phyloP scores from a whole-genome alignment of 352 stramenopile species.

The Phytopythium ostracodes region DNA sequence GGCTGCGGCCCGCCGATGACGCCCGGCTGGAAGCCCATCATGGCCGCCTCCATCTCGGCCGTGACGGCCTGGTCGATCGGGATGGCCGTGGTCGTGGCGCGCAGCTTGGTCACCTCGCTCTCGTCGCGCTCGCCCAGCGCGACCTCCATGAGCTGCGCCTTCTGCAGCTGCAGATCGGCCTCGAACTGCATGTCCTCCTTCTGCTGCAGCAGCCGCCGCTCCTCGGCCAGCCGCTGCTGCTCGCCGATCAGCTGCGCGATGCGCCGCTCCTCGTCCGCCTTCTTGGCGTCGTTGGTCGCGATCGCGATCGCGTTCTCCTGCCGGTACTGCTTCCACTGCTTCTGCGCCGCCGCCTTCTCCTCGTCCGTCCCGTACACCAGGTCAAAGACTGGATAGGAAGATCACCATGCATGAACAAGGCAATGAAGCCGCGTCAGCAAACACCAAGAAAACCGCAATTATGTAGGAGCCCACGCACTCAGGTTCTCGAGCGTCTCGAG shows the following conservation, averaged over 20 bases:
- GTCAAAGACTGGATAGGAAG: slow-evolving; percentile 76
- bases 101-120: slow-evolving; percentile 66
- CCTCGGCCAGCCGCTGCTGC: slow-evolving; percentile 73
- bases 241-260: slow-evolving; percentile 81
- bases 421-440: neutral
- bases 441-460: no score
- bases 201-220: slow-evolving; percentile 72
- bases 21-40: slow-evolving; percentile 85
- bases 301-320: slow-evolving; percentile 79
- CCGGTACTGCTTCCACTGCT: slow-evolving; percentile 86
- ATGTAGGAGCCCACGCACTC: slow-evolving; percentile 32
- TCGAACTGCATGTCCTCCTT: slow-evolving; percentile 80
- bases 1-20: slow-evolving; percentile 70
- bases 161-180: slow-evolving; percentile 73
- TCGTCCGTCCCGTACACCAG: slow-evolving; percentile 75
- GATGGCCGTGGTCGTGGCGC: slow-evolving; percentile 72
- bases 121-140: slow-evolving; percentile 80
- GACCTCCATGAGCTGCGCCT: slow-evolving; percentile 84
- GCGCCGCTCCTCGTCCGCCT: slow-evolving; percentile 83
- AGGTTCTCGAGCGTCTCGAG: slow-evolving; percentile 82
- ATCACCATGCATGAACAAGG: slow-evolving; percentile 3
- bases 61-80: slow-evolving; percentile 86
- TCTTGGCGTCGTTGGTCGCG: slow-evolving; percentile 82
- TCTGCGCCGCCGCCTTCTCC: slow-evolving; percentile 64
- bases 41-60: slow-evolving; percentile 84